These are phyloP conservation scores for Zygosaccharomyces gambellarensis DNA, from an alignment of 805 yeast genomes.

Conservation along the genomic window DNA sequence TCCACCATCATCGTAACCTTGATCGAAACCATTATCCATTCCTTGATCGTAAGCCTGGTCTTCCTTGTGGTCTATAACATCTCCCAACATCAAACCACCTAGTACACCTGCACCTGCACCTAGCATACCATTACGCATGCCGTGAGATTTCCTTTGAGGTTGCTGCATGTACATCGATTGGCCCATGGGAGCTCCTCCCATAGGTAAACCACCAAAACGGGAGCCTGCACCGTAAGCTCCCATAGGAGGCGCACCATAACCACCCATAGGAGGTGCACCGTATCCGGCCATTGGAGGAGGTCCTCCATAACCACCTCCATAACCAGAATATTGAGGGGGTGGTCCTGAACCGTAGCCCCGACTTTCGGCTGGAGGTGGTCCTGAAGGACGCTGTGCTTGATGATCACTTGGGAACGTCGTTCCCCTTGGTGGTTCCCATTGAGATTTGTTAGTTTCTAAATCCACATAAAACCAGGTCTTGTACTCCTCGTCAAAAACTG, in stretches of 20 bases:
- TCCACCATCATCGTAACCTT: conserved; percentile 25
- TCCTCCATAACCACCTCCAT: conserved; percentile 1
- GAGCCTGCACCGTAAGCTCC: conserved; percentile 28
- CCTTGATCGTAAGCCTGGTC: conserved; percentile 21
- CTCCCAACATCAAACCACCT: conserved; percentile 53
- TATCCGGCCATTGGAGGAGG: conserved; percentile 8
- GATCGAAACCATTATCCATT: conserved; percentile 15
- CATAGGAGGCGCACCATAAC: not conserved
- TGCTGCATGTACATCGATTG: conserved; percentile 24
- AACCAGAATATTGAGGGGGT: conserved; percentile 19
- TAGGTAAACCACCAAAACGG: conserved; percentile 11
- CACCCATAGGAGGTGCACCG: conserved; percentile 5
- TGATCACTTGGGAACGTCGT: conserved; percentile 38
- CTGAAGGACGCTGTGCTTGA: conserved; percentile 16
- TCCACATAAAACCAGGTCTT: conserved; percentile 79
- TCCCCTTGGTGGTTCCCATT: conserved; percentile 83
- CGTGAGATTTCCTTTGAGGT: conserved; percentile 35
- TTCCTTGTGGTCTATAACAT: conserved; percentile 36
- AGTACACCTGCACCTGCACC: conserved; percentile 58
- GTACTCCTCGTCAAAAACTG: conserved; percentile 66
- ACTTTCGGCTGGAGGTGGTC: conserved; percentile 40
- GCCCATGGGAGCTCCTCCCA: conserved; percentile 3
- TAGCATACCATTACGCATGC: conserved; percentile 39
- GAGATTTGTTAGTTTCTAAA: conserved; percentile 64
- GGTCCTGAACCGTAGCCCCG: conserved; percentile 18